These are phyloP conservation scores for Dictyostelium capitatum DNA, from an alignment of 78 protist genomes.

Conservation along the genomic window DNA sequence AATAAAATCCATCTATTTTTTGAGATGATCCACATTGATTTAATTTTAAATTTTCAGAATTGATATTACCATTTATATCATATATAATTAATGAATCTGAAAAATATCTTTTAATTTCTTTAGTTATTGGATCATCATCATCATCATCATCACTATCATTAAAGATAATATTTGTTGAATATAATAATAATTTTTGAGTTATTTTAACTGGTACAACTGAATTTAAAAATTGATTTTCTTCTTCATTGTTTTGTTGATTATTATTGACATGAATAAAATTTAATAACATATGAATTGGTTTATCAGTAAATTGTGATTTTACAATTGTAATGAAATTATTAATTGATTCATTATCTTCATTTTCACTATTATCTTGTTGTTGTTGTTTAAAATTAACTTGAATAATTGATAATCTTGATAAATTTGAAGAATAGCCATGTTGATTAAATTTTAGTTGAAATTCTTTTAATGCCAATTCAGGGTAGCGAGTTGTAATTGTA, in stretches of 20 bases:
- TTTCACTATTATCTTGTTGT: background rate
- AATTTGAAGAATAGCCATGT: background rate
- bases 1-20: no score
- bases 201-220: background rate
- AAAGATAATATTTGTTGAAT: no score
- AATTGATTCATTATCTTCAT: background rate
- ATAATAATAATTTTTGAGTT: background rate
- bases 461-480: background rate
- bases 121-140: no score
- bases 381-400: background rate
- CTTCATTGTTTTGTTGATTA: background rate
- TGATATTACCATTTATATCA: no score
- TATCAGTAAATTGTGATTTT: background rate
- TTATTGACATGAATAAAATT: background rate
- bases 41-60: no score
- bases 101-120: no score
- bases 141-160: no score
- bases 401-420: background rate
- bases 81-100: no score
- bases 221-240: background rate
- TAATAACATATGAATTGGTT: background rate
- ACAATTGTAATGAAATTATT: background rate
- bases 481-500: background rate
- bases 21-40: no score
- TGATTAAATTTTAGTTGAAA: background rate